Base-by-base conservation (phyloP, 2,329 filamentous ascomycete genomes). In the Claviceps cyperi region DNA sequence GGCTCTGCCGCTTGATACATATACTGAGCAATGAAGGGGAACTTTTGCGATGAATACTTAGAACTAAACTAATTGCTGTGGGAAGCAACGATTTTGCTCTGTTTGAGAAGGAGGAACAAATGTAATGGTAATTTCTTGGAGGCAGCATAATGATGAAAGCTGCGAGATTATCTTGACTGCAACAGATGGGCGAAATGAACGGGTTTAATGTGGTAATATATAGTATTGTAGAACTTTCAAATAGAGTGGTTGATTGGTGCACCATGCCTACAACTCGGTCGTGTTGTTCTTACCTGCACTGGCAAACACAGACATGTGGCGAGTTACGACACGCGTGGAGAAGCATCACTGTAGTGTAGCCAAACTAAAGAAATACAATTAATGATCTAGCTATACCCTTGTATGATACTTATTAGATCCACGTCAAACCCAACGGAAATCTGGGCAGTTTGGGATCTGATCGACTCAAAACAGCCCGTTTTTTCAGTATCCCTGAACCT, bases 51-150 rank as follows among this genome's bases (percentile, higher is more conserved):
- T 52, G 53, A 49, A 49, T 53, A 46, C 52, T 55, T 59, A 51
- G 59, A 55, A 56, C 46, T 53, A 56, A 55, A 56, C 47, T 53
- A 56, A 53, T 56, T 62, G 57, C 58, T 60, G 54, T 58, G 57
- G 57, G 58, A 32, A 22, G 40, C 15, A 50, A 53, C 51, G 45
- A 60, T 61, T 61, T 61, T 61, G 60, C 59, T 59, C 40, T 56
- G 51, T 58, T 59, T 62, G 54, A 59, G 58, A 58, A 47, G 57
- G 11, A 37, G 13, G 13, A n/a, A 28, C 24, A 50, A 37, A 49
- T 56, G 60, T 65, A 54, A 60, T 52, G 54, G 37, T 54, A 53
- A 53, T 63, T 64, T 57, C 65, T 64, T 64, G 61, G 60, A 55
- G 61, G 58, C 46, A 59, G 59, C 56, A 56, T 63, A 62, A 61